Base-by-base conservation (phyloP, 495 filamentous ascomycete species). In the Xylaria longipes region DNA sequence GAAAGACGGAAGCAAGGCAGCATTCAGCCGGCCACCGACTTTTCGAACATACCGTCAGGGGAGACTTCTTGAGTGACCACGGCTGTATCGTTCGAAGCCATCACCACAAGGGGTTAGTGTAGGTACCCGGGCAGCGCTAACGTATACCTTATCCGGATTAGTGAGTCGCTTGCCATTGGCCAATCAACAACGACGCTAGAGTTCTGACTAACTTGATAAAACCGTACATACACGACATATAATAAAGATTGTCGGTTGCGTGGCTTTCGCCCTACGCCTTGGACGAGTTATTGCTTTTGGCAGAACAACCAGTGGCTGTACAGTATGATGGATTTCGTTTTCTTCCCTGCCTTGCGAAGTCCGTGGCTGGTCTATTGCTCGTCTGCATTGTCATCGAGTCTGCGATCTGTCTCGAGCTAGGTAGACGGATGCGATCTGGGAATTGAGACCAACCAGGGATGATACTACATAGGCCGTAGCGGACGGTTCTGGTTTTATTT, bases 31-130 rank as follows among this genome's bases (percentile, higher is more conserved):
- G 63, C 15, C 31, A 65, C 63, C 45, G 31, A 37, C 27, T 37
- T 37, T 65, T 65, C 15, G 41, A 65, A 65, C 62, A 46, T 48
- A 33, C 39, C 43, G n/a, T n/a, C n/a, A n/a, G n/a, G n/a, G n/a
- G n/a, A 46, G 43, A 20, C 43, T 46, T 46, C 43, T 46, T 15
- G 17, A 14, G 46, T 50, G 46, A 11, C 22, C n/a, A n/a, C n/a
- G n/a, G n/a, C n/a, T n/a, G n/a, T n/a, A n/a, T n/a, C n/a, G n/a
- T n/a, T 48, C 1, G 54, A 31, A 31, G 52, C 54, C 54, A 54
- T 22, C 1, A 25, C 3, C 50, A 27, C 25, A 11, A 25, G 25
- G n/a, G 3, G 25, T 27, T 54, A 9, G 45, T 1, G n/a, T 5
- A 46, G 9, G 46, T 50, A 6, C 50, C 15, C 15, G 35, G 27